Percentiles rank a stretch among this genome's conserved stretches.
phyloP scores from a whole-genome alignment of 495 filamentous ascomycete genomes.

The Neurospora sp. region DNA sequence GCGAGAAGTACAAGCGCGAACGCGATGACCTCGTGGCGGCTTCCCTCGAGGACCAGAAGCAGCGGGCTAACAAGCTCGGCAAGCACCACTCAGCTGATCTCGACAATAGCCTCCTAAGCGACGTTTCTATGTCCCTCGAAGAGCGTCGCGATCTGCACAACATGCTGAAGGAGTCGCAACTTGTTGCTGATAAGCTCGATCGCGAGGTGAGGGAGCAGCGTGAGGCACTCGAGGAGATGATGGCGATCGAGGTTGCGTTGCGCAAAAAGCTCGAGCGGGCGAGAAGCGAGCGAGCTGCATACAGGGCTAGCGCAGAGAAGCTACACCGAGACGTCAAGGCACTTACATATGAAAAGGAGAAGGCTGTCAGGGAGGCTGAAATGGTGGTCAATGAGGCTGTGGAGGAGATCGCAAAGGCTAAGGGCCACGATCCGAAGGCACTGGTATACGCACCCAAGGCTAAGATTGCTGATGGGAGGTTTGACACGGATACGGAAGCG shows the following conservation, averaged over 20 bases:
- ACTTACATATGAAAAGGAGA: slow-evolving; percentile 29
- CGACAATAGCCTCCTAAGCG: slow-evolving; percentile 18
- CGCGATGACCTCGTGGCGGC: slow-evolving; percentile 23
- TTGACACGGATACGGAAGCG: slow-evolving; percentile 21
- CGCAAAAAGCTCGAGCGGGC: slow-evolving; percentile 39
- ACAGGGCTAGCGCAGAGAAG: slow-evolving; percentile 33
- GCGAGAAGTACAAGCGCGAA: slow-evolving; percentile 35
- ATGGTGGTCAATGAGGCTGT: slow-evolving; percentile 12
- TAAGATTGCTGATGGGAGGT: slow-evolving; percentile 5
- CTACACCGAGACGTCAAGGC: slow-evolving; percentile 31
- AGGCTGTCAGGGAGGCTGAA: slow-evolving; percentile 14
- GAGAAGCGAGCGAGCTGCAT: slow-evolving; percentile 33
- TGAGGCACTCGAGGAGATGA: slow-evolving; percentile 24
- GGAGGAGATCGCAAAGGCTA: background rate
- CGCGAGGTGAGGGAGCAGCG: slow-evolving; percentile 31
- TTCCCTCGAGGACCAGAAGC: slow-evolving; percentile 17
- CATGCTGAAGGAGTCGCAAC: slow-evolving; percentile 61
- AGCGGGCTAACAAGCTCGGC: background rate
- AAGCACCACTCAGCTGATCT: background rate
- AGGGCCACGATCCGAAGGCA: background rate
- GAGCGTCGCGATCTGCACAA: slow-evolving; percentile 54
- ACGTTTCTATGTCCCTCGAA: slow-evolving; percentile 23
- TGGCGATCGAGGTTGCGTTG: slow-evolving; percentile 19
- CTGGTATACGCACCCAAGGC: background rate
- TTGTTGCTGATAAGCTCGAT: slow-evolving; percentile 35